Base-by-base conservation (phyloP, 495 filamentous ascomycete species). In the Margaritispora aquatica region DNA sequence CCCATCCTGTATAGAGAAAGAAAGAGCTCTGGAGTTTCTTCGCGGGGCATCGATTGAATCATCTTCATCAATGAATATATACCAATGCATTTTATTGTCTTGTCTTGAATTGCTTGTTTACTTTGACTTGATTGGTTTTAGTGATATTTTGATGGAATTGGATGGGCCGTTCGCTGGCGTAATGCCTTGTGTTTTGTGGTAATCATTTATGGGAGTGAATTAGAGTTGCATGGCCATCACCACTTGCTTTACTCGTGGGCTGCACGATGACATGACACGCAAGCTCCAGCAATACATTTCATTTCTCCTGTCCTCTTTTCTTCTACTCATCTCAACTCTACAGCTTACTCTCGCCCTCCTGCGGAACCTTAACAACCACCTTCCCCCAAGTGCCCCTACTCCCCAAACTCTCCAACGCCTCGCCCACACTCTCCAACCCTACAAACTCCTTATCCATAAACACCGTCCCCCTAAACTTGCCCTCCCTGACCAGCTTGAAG, bases 311-410 rank as follows among this genome's bases (percentile, higher is more conserved):
- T 34, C 5, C 13, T 34, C 5, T 13, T 34, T 34, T n/a, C 13
- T 34, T 34, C 29, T 34, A 34, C 29, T 13, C 13, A 34, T 13
- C 29, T 34, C 5, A 34, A 29, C 63, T n/a, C n/a, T 71, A 83
- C 66, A 83, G 36, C 59, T 73, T 79, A 60, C 73, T 87, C 68
- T 74, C 76, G 3, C 77, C 75, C 26, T 83, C 78, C 58, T 92
- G 87, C n/a, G 87, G 83, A 24, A 97, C 79, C 71, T 88, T 88
- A 2, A 97, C 88, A 1, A 97, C 90, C 1, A 97, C 93, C 80
- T 97, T 97, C 0, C 93, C 93, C 93, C 93, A 97, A 0, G 90
- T 96, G 64, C 87, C 90, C 48, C 93, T 75, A 17, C 80, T 80
- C 0, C 89, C 92, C 38, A 97, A 74, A 17, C 86, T 85, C 68